A percentile compares a stretch with the other conserved stretches of the same genome.
Evolutionary conservation across 2,329 filamentous ascomycete genomes (phyloP).

Genomic region (Fusarium sp.): DNA sequence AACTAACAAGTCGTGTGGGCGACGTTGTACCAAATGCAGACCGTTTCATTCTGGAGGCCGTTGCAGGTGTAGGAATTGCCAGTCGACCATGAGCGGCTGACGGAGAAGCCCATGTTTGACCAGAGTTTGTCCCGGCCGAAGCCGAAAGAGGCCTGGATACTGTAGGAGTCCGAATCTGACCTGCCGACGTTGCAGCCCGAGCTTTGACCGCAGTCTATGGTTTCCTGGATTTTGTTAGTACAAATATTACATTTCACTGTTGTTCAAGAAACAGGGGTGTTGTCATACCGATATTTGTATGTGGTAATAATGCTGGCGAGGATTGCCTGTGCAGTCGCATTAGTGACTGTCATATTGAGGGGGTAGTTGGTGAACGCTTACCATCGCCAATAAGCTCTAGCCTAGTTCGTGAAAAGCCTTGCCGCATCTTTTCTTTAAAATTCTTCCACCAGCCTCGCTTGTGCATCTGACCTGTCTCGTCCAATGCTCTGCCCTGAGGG

Average conservation of each 20-base stretch:
- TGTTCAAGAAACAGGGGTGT: not conserved
- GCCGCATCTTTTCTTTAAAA: rapidly evolving
- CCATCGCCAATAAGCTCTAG: not conserved
- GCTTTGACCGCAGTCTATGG: not conserved
- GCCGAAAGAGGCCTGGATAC: rapidly evolving
- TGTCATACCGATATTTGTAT: not conserved
- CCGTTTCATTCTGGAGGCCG: not conserved
- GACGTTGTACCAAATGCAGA: not conserved
- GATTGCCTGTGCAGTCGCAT: not conserved
- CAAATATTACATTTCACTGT: not conserved
- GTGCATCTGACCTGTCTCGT: not conserved
- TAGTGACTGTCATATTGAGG: not conserved
- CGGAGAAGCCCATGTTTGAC: not conserved
- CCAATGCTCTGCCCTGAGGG: not conserved
- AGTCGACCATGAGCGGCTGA: not conserved
- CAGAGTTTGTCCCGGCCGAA: rapidly evolving
- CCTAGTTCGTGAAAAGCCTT: rapidly evolving
- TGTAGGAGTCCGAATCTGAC: not conserved
- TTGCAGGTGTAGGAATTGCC: not conserved
- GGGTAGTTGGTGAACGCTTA: not conserved
- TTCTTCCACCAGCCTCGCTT: not conserved
- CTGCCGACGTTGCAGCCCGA: not conserved
- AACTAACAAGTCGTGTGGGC: not conserved
- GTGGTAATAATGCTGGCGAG: not conserved
- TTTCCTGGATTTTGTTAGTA: not conserved